phyloP scores from a whole-genome alignment of 2,329 filamentous ascomycete genomes.

The Diaporthe helianthi region DNA sequence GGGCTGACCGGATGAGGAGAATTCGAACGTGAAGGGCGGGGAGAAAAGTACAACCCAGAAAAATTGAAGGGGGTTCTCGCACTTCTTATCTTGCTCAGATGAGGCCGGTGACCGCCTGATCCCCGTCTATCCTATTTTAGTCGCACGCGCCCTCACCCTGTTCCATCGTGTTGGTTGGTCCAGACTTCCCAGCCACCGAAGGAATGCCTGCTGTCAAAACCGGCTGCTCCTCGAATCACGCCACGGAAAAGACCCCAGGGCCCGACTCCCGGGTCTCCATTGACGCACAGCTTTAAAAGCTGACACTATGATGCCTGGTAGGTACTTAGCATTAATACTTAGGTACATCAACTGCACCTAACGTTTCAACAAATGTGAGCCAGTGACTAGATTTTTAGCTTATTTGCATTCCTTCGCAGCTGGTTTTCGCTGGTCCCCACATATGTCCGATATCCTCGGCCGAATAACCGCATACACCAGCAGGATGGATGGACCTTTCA shows the following conservation, averaged over 20 bases:
- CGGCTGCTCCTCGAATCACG: slow-evolving; percentile 2
- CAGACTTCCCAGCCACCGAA: slow-evolving; percentile 1
- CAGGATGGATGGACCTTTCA: background rate
- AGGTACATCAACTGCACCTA: background rate
- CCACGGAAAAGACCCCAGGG: background rate
- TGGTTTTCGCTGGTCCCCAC: background rate
- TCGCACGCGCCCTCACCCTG: background rate
- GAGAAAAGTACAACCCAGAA: no score
- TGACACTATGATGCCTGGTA: background rate
- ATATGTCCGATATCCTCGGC: background rate
- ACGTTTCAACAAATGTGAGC: background rate
- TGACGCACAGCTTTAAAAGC: background rate
- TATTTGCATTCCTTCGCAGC: no score
- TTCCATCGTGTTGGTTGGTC: slow-evolving; percentile 14
- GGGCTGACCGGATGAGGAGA: background rate
- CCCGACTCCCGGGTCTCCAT: no score
- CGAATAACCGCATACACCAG: background rate
- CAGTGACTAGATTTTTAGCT: no score
- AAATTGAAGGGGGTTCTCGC: background rate
- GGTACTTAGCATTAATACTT: no score
- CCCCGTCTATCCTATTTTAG: slow-evolving; percentile 16
- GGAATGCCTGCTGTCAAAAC: background rate
- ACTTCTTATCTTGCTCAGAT: background rate
- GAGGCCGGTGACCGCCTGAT: background rate
- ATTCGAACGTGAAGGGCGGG: background rate